Base-by-base conservation (phyloP, 805 yeast species). In the Hanseniaspora mollemarum region DNA sequence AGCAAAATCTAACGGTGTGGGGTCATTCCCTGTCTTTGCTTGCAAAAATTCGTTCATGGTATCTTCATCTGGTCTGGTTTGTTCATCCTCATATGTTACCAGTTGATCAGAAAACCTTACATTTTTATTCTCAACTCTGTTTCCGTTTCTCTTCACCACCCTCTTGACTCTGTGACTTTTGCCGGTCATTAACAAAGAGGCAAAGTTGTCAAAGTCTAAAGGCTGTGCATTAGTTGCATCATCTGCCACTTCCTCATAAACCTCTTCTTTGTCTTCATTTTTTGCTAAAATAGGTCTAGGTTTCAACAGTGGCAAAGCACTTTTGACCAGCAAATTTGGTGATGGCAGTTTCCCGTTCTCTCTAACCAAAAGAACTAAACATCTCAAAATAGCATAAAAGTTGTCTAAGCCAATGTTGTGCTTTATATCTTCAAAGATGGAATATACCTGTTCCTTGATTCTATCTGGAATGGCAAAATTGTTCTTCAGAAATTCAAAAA, bases 351-450 rank as follows among this genome's bases (percentile, higher is more conserved):
- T 58, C 1, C 81, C 81, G 31, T 63, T 58, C 2, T 66, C 43
- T 15, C 25, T 38, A 16, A 85, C 63, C 0, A 81, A 71, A 62
- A 86, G 95, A 18, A 94, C 76, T 13, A 87, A 73, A 19, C 92
- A 73, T 58, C 98, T 72, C 49, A 90, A 62, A 33, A 87, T 73
- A 0, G 95, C 95, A 67, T 84, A 92, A 66, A 92, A 90, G 63
- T 87, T 94, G 5, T 95, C 94, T 50, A 87, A 80, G 59, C 86
- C 87, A 51, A 90, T 71, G 2, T 83, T 74, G 51, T 71, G 71
- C 31, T 73, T 58, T 49, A 75, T 72, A 51, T 73, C 71, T 31
- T 71, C 65, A 60, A 79, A 80, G 21, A 81, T 74, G 24, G 67
- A 66, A 35, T 61, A 63, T 41, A 86, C 73, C 51, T 76, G 61